Conservation (phyloP, 2,329 filamentous ascomycete species). For the Aspergillus uvarum region DNA sequence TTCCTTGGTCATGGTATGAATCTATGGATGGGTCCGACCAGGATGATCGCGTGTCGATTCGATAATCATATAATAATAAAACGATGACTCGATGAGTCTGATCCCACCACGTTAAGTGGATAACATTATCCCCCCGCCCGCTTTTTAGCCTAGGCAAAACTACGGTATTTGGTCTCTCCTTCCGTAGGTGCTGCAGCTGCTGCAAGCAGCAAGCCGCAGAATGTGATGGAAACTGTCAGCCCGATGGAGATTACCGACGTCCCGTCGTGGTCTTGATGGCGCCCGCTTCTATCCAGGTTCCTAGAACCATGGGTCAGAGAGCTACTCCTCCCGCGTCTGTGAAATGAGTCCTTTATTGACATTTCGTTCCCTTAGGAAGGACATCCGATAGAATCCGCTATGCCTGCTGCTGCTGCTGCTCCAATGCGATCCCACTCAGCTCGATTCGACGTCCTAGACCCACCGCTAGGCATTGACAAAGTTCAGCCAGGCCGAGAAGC, state of each 20-base stretch:
- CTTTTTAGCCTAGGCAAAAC: neutral
- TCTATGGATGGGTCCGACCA: slow-evolving; percentile 7
- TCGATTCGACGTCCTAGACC: neutral
- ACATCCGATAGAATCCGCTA: neutral
- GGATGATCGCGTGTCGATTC: slow-evolving; percentile 8
- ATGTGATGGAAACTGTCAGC: neutral
- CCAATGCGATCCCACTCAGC: neutral
- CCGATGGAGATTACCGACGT: neutral
- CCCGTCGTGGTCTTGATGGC: neutral
- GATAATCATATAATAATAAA: neutral
- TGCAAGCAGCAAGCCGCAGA: neutral
- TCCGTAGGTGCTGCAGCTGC: neutral
- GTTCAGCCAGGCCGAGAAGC: slow-evolving; percentile 14
- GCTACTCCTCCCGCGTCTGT: neutral
- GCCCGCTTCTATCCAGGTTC: neutral
- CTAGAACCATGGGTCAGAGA: slow-evolving; percentile 1
- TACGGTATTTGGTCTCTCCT: neutral
- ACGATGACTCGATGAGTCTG: slow-evolving; percentile 5
- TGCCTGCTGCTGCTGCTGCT: neutral
- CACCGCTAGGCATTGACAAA: slow-evolving; percentile 10
- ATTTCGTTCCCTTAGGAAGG: too few relatives aligned
- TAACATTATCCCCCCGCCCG: neutral
- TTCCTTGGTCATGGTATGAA: slow-evolving; percentile 9
- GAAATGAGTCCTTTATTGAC: too few relatives aligned
- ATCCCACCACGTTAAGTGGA: slow-evolving; percentile 7